Base-by-base conservation (phyloP, 208 protist genomes). In the Trypanosoma grayi region DNA sequence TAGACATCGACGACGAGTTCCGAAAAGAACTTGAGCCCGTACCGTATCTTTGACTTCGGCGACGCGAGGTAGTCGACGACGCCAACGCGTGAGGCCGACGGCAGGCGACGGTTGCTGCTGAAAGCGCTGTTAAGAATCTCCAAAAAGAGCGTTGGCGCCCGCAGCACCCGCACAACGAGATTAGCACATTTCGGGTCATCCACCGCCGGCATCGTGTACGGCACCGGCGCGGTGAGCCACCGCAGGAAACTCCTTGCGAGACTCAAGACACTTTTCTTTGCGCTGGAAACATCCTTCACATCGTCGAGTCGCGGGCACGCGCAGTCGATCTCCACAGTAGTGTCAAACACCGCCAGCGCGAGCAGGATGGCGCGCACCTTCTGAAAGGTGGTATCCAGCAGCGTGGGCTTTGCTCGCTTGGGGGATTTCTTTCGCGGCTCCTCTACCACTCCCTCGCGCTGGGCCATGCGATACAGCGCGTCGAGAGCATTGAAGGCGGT, bases 1-100 rank as follows among this genome's bases (percentile, higher is more conserved):
- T 73, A 77, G 2, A 90, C 27, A 25, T 90, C 77, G 11, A 90
- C 48, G n/a, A 75, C 60, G 9, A 90, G 57, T 48, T 90, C 83
- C 11, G 70, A 79, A 54, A 79, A 90, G 39, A 79, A 56, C 52
- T 73, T 77, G 28, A 90, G 63, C 16, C 57, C 83, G 20, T 87
- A 55, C 39, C 70, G 78, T 24, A 90, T 72, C 70, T 90, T 84
- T 20, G 69, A 50, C 60, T 82, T 77, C n/a, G 77, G 77, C 2
- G 83, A 81, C 34, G 81, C 68, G 52, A 90, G 67, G 10, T 70
- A 45, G 61, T 90, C 79, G 9, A 90, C 60, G 27, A 72, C 56
- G 25, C 67, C 70, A 50, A 64, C 73, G 33, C 82, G 77, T 31
- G 75, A 64, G 0, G 78, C 75, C 14, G 71, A 57, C 0, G 82